These are phyloP conservation scores for Lasiosphaeris hirsuta DNA, from an alignment of 495 filamentous ascomycete genomes.

Conservation along the genomic window DNA sequence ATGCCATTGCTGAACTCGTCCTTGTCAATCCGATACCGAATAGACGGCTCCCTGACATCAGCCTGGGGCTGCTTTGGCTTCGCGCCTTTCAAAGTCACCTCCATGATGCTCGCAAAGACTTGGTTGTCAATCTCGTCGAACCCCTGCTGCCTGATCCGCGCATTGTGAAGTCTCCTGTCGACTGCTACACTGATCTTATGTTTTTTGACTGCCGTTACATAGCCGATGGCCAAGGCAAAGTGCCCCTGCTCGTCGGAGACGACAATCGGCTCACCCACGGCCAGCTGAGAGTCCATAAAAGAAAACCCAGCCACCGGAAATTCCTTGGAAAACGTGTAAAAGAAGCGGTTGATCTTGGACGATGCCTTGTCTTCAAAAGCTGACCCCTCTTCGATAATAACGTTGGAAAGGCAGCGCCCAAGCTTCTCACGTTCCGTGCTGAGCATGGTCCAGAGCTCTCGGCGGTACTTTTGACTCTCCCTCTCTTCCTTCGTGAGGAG, in stretches of 20 bases:
- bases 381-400: constrained; percentile 76
- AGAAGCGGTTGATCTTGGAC: constrained; percentile 84
- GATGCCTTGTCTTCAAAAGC: constrained; percentile 61
- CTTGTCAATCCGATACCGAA: constrained; percentile 86
- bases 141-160: constrained; percentile 65
- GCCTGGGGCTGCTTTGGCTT: constrained; percentile 47
- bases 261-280: constrained; percentile 84
- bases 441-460: constrained; percentile 93
- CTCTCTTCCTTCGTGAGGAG: constrained; percentile 92
- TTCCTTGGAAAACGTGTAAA: constrained; percentile 76
- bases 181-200: constrained; percentile 79
- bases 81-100: constrained; percentile 58
- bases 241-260: constrained; percentile 95
- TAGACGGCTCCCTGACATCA: constrained; percentile 48
- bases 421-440: constrained; percentile 84
- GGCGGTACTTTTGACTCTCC: constrained; percentile 73
- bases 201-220: constrained; percentile 70
- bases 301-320: constrained; percentile 58
- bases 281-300: constrained; percentile 89
- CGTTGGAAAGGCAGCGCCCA: constrained; percentile 62
- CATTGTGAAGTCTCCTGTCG: constrained; percentile 82
- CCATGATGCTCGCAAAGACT: constrained; percentile 87
- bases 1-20: constrained; percentile 98
- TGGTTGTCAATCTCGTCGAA: constrained; percentile 79
- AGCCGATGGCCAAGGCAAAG: constrained; percentile 90